Percentiles rank a stretch among this genome's conserved stretches.
These are phyloP conservation scores for Ammopiptanthus mongolicus DNA, from an alignment of 306 rosid species.

Conservation along the genomic window DNA sequence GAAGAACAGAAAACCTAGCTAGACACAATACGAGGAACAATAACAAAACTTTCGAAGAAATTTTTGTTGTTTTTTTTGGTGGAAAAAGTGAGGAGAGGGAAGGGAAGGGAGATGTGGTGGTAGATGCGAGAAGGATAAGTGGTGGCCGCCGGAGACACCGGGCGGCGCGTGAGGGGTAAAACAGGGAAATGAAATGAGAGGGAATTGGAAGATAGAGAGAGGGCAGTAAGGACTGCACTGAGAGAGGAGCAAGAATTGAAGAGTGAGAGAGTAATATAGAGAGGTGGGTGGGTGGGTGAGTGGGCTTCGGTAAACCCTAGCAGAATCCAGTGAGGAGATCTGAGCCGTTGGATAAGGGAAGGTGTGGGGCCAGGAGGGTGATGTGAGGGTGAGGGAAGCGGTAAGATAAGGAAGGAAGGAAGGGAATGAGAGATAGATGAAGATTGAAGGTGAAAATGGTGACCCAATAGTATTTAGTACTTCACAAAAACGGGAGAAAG, in stretches of 20 bases:
- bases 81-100: constrained; percentile 86
- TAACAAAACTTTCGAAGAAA: background rate
- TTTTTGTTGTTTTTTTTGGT: background rate
- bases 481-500: too few species aligned
- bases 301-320: constrained; percentile 50
- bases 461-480: background rate
- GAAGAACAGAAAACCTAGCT: constrained; percentile 31
- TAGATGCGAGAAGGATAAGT: constrained; percentile 40
- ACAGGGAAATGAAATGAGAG: background rate
- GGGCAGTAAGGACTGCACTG: constrained; percentile 51
- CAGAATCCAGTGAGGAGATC: constrained; percentile 20
- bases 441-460: background rate
- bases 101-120: constrained; percentile 46
- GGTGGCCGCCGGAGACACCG: constrained; percentile 45
- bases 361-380: constrained; percentile 30
- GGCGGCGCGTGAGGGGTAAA: constrained; percentile 40
- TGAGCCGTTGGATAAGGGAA: constrained; percentile 30
- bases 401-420: constrained; percentile 16
- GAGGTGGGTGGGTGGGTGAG: constrained; percentile 7
- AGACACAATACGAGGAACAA: background rate
- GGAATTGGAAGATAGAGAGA: background rate
- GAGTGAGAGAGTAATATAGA: constrained; percentile 13
- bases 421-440: background rate
- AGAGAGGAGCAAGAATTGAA: background rate
- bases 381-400: background rate